phyloP scores from a whole-genome alignment of 2,329 filamentous ascomycete genomes.

The Pseudogymnoascus sp. region DNA sequence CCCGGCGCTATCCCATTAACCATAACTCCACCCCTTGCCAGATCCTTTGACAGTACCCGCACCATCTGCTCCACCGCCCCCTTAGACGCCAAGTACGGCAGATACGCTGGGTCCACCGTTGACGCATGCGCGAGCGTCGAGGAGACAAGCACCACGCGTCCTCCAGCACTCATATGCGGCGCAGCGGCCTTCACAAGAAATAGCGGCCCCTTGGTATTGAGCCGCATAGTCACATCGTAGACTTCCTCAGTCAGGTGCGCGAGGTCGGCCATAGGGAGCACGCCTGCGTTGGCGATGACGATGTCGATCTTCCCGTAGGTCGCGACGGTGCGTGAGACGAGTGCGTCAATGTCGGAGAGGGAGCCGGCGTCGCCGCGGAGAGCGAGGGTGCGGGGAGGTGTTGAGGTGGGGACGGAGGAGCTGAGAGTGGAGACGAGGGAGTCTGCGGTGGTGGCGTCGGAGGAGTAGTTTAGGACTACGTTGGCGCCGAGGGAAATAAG shows the following conservation, averaged over 20 bases:
- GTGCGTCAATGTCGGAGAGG: slow-evolving; percentile 38
- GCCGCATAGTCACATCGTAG: slow-evolving; percentile 41
- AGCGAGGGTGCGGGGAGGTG: slow-evolving; percentile 36
- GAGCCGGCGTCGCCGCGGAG: slow-evolving; percentile 49
- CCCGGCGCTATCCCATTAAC: slow-evolving; percentile 48
- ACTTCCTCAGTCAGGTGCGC: slow-evolving; percentile 42
- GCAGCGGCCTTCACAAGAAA: slow-evolving; percentile 47
- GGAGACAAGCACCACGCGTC: slow-evolving; percentile 46
- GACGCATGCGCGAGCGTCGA: slow-evolving; percentile 34
- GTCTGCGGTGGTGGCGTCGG: slow-evolving; percentile 39
- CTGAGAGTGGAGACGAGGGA: slow-evolving; percentile 43
- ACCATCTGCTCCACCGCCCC: slow-evolving; percentile 49
- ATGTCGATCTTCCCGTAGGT: slow-evolving; percentile 52
- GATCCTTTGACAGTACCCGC: slow-evolving; percentile 43
- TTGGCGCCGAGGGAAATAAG: slow-evolving; percentile 49
- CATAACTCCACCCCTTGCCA: slow-evolving; percentile 39
- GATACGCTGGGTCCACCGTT: slow-evolving; percentile 35
- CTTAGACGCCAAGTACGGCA: slow-evolving; percentile 43
- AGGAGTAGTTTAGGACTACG: slow-evolving; percentile 53
- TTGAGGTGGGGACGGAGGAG: slow-evolving; percentile 21
- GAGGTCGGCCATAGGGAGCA: slow-evolving; percentile 44
- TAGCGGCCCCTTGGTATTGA: slow-evolving; percentile 53
- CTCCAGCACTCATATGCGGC: slow-evolving; percentile 43
- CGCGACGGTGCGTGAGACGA: slow-evolving; percentile 42
- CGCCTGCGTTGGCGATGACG: slow-evolving; percentile 49